A percentile compares a stretch with the other conserved stretches of the same genome.
phyloP scores from a whole-genome alignment of 768 basidiomycete species.

The Suillus weaverae region DNA sequence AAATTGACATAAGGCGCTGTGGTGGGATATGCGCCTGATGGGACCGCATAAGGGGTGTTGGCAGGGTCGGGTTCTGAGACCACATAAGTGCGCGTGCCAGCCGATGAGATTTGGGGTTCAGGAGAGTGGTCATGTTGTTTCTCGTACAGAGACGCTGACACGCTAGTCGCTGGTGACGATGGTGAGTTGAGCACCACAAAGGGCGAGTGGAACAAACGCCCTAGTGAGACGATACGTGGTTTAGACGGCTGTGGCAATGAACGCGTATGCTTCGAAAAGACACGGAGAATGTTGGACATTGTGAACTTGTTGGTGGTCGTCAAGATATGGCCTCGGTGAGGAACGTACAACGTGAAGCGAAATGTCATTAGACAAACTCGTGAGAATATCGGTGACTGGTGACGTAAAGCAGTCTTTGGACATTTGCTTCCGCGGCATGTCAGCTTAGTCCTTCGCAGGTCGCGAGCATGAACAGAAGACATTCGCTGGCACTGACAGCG shows the following conservation, averaged over 20 bases:
- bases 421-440: conserved; percentile 2
- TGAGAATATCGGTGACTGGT: conserved; percentile 28
- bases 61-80: conserved; percentile 71
- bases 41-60: conserved; percentile 64
- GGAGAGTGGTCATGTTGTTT: conserved; percentile 56
- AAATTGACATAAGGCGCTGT: conserved; percentile 48
- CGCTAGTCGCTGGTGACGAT: conserved; percentile 17
- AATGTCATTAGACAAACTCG: conserved; percentile 6
- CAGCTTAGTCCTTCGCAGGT: neutral
- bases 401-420: conserved; percentile 22
- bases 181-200: conserved; percentile 52
- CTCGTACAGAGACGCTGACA: conserved; percentile 47
- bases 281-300: conserved; percentile 19
- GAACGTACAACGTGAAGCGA: neutral
- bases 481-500: neutral
- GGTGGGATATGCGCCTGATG: conserved; percentile 64
- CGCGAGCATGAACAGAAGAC: neutral
- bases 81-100: conserved; percentile 64
- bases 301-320: conserved; percentile 14
- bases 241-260: conserved; percentile 7
- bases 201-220: conserved; percentile 66
- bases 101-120: conserved; percentile 45
- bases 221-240: neutral
- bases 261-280: conserved; percentile 7
- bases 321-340: conserved; percentile 7